Evolutionary conservation across 2,329 filamentous ascomycete species (phyloP), one percentile per base, ranked within the genome.

Genomic region (Paecilomyces formosus): DNA sequence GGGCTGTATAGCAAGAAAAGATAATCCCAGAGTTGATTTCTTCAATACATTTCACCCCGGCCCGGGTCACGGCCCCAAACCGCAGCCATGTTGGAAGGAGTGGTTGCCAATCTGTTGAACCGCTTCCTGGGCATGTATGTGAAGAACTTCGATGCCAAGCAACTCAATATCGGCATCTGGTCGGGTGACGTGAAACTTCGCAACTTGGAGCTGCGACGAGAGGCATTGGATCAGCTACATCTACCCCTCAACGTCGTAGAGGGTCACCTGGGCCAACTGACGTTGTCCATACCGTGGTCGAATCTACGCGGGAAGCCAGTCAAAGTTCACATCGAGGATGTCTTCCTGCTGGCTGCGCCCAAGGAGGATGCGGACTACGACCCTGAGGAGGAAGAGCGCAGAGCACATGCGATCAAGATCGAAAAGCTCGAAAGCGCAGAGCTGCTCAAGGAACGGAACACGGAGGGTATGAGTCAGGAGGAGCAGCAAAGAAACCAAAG

Each of bases 71-170:
- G 88, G 83, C 85, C 80, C 72, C 72, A 74, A 67, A 68, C 74
- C 74, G 74, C 78, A 82, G 82, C 74, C 70, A 99, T 99, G 94
- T 86, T 99, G 79, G 94, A 99, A 84, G 90, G 92, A 66, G 83
- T 99, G 67, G 94, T 97, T 64, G 92, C 94, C 68, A 95, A 93
- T 78, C 83, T 99, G 81, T 88, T 99, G 68, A 99, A 99, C 81
- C 89, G 95, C 81, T 97, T 99, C 78, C 80, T 99, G 85, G 95
- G 94, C 83, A 96, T 97, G 89, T 99, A 99, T 76, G 93, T 99
- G 76, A 92, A 96, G 83, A 97, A 99, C 78, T 99, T 99, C 74
- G 94, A 99, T 76, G 91, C 94, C 57, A 89, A 91, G 70, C 94
- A 99, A 80, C 84, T 99, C 65, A 99, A 99, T 73, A 92, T 99